Evolutionary conservation across 139 green algal genomes (phyloP), one percentile per base, ranked within the genome.

Genomic region (Mesostigma viride): DNA sequence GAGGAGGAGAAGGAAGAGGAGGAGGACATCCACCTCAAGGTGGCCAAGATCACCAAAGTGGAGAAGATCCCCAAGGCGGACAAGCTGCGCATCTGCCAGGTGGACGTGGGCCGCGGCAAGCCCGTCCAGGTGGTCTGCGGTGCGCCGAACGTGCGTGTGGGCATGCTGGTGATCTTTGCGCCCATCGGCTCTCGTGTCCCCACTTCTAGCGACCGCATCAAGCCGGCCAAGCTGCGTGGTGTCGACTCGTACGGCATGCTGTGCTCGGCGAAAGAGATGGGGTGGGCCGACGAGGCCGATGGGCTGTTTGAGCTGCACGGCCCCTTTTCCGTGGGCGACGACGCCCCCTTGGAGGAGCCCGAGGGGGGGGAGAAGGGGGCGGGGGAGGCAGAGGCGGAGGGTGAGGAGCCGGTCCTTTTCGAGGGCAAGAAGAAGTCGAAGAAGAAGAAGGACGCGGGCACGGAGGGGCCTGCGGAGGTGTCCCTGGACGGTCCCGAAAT

Each of bases 191-290:
- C 64, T 68, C 84, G 62, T 5, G 85, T 84, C 0, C 82, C 81
- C 30, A 80, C 77, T 31, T 87, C n/a, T n/a, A n/a, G 78, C 24
- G 67, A 84, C 3, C 46, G 67, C 6, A 75, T 95, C 17, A 72
- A 82, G 58, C 75, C 78, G 56, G 73, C 74, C 24, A 71, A 51
- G 30, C 62, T 95, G 60, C 79, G 85, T 32, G 88, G 88, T 0
- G 78, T 91, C 27, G 78, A 87, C 35, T 84, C 70, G 60, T 76
- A 75, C 35, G 88, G 88, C 60, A 95, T 95, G 88, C 76, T 95
- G 24, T 91, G 86, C 75, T 86, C 77, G 28, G 83, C 84, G 0
- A 68, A 80, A 47, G 87, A 95, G 64, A 77, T 87, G 56, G 88
- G 88, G 14, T 95, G 88, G 88, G 64, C 35, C 17, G 31, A 69